Percentiles rank a stretch among this genome's conserved stretches.
Evolutionary conservation across 179 eudicot species (phyloP).

Genomic region (Sideroxylon spinosum): DNA sequence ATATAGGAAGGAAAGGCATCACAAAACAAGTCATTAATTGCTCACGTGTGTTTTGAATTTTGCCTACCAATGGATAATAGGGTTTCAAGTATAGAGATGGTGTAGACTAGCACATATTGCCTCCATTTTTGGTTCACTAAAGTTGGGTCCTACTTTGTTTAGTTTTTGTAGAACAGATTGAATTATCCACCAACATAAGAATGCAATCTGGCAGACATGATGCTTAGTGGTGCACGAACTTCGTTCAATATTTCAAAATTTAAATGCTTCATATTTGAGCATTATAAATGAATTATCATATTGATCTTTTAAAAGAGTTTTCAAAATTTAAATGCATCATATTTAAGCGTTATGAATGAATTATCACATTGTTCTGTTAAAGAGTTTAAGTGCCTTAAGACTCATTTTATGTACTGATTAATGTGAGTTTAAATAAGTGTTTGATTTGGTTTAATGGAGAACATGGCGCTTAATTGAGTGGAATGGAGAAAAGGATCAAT

Average conservation of each 20-base stretch:
- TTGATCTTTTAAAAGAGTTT: too few relatives aligned
- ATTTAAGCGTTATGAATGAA: not conserved
- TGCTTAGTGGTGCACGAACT: not conserved
- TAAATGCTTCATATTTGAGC: not conserved
- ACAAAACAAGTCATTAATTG: slow-evolving; percentile 41
- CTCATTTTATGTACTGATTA: not conserved
- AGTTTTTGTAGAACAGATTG: slow-evolving; percentile 3
- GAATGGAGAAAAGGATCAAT: too few relatives aligned
- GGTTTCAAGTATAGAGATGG: not conserved
- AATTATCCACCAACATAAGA: slow-evolving; percentile 5
- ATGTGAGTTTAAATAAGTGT: not conserved
- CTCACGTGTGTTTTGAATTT: slow-evolving; percentile 6
- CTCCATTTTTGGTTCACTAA: not conserved
- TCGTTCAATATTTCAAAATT: not conserved
- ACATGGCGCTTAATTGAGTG: too few relatives aligned
- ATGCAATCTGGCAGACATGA: not conserved
- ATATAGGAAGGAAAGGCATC: slow-evolving; percentile 74
- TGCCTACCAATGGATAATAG: slow-evolving; percentile 12
- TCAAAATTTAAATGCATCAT: not conserved
- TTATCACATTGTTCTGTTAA: too few relatives aligned
- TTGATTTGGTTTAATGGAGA: too few relatives aligned
- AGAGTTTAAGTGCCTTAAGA: too few relatives aligned
- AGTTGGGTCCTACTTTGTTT: not conserved
- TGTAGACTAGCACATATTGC: not conserved
- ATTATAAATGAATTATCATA: not conserved